Conservation (phyloP, 306 rosid species). For the Cicer bijugum region DNA sequence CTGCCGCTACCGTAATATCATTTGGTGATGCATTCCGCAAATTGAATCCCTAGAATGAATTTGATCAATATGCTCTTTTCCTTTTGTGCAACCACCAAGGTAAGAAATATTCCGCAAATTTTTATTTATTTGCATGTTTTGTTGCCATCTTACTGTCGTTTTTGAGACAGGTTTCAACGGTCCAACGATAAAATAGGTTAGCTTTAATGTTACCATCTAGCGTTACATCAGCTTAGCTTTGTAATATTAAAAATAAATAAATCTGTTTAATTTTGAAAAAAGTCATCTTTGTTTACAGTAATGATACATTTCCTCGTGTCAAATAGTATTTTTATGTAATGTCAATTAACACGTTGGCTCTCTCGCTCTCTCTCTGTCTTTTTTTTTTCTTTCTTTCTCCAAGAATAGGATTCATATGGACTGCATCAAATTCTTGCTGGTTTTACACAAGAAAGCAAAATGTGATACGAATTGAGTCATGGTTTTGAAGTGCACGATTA, state of each 20-base stretch:
- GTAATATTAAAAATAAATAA: background rate
- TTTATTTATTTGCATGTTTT: constrained; percentile 35
- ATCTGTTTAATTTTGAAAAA: constrained; percentile 28
- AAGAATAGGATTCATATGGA: constrained; percentile 41
- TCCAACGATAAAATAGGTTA: constrained; percentile 41
- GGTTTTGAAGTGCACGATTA: constrained; percentile 46
- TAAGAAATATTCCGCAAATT: constrained; percentile 13
- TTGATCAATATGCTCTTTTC: constrained; percentile 1
- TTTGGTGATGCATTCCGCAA: too few relatives aligned
- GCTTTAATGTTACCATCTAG: constrained; percentile 43
- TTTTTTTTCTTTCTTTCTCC: constrained; percentile 15
- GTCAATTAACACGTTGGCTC: constrained; percentile 31
- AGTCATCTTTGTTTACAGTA: constrained; percentile 24
- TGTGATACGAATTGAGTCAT: constrained; percentile 28
- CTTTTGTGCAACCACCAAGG: background rate
- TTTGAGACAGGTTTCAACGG: constrained; percentile 16
- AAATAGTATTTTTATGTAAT: constrained; percentile 12
- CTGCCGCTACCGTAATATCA: too few relatives aligned
- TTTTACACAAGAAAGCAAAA: constrained; percentile 31
- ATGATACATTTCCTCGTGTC: constrained; percentile 17
- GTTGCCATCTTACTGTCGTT: constrained; percentile 38
- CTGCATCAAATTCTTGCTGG: constrained; percentile 40
- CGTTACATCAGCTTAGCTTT: constrained; percentile 35
- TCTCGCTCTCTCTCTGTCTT: background rate
- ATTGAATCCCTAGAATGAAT: background rate